Percentiles rank a stretch among this genome's conserved stretches.
These are phyloP conservation scores for Periglandula ipomoeae DNA, from an alignment of 2,329 filamentous ascomycete genomes.

Conservation along the genomic window DNA sequence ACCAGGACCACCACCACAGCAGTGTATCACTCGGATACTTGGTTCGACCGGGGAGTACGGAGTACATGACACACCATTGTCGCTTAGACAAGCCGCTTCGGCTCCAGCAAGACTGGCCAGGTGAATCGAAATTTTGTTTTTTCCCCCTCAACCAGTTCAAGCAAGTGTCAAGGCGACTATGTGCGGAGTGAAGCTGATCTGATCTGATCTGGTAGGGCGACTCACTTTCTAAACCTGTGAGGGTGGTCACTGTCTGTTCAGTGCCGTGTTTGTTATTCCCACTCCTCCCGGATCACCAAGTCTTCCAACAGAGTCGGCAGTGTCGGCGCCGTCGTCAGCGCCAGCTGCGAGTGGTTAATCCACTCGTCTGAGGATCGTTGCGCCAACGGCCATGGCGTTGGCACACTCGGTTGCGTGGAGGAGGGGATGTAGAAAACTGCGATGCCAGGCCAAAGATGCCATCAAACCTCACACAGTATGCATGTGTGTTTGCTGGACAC, in stretches of 20 bases:
- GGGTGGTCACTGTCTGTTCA: neutral
- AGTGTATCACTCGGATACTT: constrained; percentile 3
- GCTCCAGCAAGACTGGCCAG: neutral
- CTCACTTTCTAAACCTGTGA: too few species aligned
- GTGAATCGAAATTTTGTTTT: neutral
- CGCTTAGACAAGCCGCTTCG: neutral
- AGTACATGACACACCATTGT: neutral
- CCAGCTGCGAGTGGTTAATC: neutral
- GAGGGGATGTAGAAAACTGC: too few species aligned
- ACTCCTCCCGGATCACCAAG: neutral
- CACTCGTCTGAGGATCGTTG: neutral
- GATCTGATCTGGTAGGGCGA: too few species aligned
- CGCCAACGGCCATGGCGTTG: too few species aligned
- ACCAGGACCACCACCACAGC: constrained; percentile 1
- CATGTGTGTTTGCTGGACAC: constrained; percentile 1
- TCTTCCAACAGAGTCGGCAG: constrained; percentile 1
- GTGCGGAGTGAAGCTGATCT: too few species aligned
- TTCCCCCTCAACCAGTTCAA: too few species aligned
- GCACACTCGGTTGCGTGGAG: too few species aligned
- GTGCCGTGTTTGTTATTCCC: neutral
- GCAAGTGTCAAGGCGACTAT: too few species aligned
- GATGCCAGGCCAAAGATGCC: too few species aligned
- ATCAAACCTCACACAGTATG: too few species aligned
- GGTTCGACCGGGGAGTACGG: neutral
- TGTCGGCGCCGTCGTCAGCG: constrained; percentile 1